Percentiles rank a stretch among this genome's conserved stretches.
phyloP scores from a whole-genome alignment of 106 monocot genomes.

The Dactylorhiza incarnata region DNA sequence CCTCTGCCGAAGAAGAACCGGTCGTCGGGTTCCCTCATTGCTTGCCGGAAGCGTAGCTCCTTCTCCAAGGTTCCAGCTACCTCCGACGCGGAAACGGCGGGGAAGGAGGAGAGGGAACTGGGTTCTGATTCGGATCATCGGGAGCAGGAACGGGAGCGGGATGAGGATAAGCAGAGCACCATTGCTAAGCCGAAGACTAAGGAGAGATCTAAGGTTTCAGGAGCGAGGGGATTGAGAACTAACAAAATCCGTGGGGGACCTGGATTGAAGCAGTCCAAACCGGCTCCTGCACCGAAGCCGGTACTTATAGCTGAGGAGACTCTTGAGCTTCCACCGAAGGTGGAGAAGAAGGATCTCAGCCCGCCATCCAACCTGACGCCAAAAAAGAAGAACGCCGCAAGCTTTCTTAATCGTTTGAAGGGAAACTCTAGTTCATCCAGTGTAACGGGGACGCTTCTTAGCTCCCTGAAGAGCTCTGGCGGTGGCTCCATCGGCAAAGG shows the following conservation, averaged over 20 bases:
- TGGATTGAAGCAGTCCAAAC: background rate
- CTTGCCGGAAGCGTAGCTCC: conserved; percentile 19
- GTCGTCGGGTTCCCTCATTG: conserved; percentile 7
- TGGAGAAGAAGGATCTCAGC: background rate
- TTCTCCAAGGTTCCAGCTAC: conserved; percentile 5
- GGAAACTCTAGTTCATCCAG: background rate
- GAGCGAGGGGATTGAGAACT: conserved; percentile 12
- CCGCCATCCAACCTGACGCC: background rate
- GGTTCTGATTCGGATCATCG: conserved; percentile 1
- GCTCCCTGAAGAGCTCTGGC: background rate
- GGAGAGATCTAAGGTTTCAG: conserved; percentile 9
- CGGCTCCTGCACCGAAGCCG: background rate
- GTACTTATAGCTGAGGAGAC: background rate
- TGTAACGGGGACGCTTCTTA: background rate
- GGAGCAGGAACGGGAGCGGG: background rate
- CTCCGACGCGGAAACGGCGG: background rate
- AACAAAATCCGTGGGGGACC: conserved; percentile 4
- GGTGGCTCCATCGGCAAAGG: background rate
- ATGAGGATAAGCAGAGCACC: background rate
- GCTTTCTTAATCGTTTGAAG: conserved; percentile 1
- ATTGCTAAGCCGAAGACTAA: conserved; percentile 12
- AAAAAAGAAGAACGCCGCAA: background rate
- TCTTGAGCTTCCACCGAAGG: background rate
- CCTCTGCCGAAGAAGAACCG: conserved; percentile 2
- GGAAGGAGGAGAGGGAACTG: conserved; percentile 4